phyloP scores from a whole-genome alignment of 202 grass and related monocot genomes.

The Bolboschoenoplectus hybrid region DNA sequence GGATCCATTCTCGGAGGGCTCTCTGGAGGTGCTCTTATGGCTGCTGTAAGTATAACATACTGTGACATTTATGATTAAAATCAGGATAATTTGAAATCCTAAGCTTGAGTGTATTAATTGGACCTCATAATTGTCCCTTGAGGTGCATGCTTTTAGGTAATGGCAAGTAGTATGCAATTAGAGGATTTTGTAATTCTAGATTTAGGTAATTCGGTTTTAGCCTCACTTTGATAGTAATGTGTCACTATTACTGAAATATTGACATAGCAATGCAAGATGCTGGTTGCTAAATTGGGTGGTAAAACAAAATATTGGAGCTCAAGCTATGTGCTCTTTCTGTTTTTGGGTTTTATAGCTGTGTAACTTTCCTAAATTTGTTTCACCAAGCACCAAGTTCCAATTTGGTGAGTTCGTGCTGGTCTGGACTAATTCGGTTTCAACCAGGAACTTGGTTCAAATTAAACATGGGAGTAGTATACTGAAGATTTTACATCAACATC shows the following conservation, averaged over 20 bases:
- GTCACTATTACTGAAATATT: background rate
- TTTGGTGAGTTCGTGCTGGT: background rate
- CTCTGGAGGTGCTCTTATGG: constrained; percentile 77
- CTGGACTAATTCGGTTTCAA: background rate
- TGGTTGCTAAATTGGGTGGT: background rate
- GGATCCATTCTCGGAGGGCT: constrained; percentile 81
- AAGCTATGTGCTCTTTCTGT: background rate
- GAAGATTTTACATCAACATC: background rate
- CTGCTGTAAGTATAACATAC: constrained; percentile 49
- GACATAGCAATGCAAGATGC: background rate
- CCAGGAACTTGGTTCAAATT: background rate
- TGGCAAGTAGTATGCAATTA: background rate
- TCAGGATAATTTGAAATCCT: background rate
- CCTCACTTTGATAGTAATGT: background rate
- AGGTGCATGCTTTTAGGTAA: background rate
- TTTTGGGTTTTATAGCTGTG: background rate
- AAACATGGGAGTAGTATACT: background rate
- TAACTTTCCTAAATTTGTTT: constrained; percentile 26
- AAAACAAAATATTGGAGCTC: background rate
- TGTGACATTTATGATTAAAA: background rate
- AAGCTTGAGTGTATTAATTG: background rate
- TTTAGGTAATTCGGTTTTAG: background rate
- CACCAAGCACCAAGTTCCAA: background rate
- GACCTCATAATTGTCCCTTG: background rate
- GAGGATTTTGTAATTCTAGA: background rate